Evolutionary conservation across 495 filamentous ascomycete species (phyloP), one percentile per base, ranked within the genome.

Genomic region (Trichoderma virens): DNA sequence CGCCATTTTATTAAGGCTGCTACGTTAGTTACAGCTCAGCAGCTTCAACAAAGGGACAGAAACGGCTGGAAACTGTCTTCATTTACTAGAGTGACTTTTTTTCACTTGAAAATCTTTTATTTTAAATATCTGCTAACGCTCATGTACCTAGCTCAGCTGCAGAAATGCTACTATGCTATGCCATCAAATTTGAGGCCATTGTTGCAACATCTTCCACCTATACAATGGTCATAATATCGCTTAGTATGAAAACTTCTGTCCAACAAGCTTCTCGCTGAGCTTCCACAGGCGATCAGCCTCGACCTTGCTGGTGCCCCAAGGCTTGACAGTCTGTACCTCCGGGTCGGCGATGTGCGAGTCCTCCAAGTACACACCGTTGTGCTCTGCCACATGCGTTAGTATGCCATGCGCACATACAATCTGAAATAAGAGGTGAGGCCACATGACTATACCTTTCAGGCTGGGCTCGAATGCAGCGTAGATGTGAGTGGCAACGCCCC

Each of bases 401-500:
- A 28, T 56, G 0, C 28, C 23, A 14, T 30, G n/a, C n/a, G n/a
- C 47, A 16, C 31, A 23, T 25, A 13, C 8, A 54, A 8, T 2
- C 20, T 4, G 0, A 54, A 5, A 27, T 25, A 54, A 27, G 6
- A 54, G n/a, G 16, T 6, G 16, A 54, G 18, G 27, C 20, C 23
- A 31, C 20, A 39, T 65, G 43, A 13, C 38, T 65, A 63, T 68
- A 77, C 75, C 70, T 66, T 70, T 70, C 9, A 78, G 28, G 59
- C 63, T 70, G 0, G 74, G 71, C 54, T 81, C 74, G 67, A 83
- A 80, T 1, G 78, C 77, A 2, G 77, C 80, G 62, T 72, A 76
- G 0, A 83, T 70, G 62, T 78, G 72, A 2, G 79, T 83, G 1
- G 80, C 77, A 7, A 70, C 73, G 11, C 81, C 80, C 32, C 74